Percentiles rank a stretch among this genome's conserved stretches.
phyloP scores from a whole-genome alignment of 2,329 filamentous ascomycete genomes.

The Fusarium lateritium region DNA sequence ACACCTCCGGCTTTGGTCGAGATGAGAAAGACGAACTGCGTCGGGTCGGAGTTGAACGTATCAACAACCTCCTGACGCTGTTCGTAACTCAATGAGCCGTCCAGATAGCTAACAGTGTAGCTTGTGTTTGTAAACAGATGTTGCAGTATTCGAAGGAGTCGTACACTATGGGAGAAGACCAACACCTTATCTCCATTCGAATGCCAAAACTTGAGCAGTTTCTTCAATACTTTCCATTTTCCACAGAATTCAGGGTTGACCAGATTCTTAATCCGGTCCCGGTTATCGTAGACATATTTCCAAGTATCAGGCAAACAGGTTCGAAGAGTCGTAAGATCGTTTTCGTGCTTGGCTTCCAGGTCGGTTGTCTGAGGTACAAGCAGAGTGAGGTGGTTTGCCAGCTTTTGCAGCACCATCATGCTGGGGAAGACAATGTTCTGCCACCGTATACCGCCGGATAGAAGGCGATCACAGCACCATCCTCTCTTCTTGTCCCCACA shows the following conservation, averaged over 20 bases:
- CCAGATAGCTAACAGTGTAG: constrained; percentile 92
- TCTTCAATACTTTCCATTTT: constrained; percentile 94
- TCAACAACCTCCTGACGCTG: constrained; percentile 88
- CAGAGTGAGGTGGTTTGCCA: constrained; percentile 93
- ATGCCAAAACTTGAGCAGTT: constrained; percentile 91
- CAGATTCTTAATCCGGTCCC: constrained; percentile 84
- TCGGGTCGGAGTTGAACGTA: constrained; percentile 89
- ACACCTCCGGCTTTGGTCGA: constrained; percentile 94
- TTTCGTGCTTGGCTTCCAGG: constrained; percentile 78
- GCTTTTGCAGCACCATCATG: constrained; percentile 85
- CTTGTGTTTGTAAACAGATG: constrained; percentile 89
- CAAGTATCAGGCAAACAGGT: constrained; percentile 82
- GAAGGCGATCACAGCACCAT: constrained; percentile 80
- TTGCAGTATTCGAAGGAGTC: constrained; percentile 85
- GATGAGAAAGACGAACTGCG: constrained; percentile 95
- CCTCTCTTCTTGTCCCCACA: constrained; percentile 76
- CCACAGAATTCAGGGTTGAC: constrained; percentile 94
- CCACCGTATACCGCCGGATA: constrained; percentile 78
- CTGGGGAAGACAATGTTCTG: constrained; percentile 86
- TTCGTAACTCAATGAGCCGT: constrained; percentile 86
- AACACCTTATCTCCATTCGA: constrained; percentile 92
- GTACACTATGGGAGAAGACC: constrained; percentile 93
- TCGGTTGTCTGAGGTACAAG: constrained; percentile 80
- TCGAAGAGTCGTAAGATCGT: constrained; percentile 81
- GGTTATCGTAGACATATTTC: constrained; percentile 79